phyloP scores from a whole-genome alignment of 768 basidiomycete genomes.

The Rhizopogon rudus region DNA sequence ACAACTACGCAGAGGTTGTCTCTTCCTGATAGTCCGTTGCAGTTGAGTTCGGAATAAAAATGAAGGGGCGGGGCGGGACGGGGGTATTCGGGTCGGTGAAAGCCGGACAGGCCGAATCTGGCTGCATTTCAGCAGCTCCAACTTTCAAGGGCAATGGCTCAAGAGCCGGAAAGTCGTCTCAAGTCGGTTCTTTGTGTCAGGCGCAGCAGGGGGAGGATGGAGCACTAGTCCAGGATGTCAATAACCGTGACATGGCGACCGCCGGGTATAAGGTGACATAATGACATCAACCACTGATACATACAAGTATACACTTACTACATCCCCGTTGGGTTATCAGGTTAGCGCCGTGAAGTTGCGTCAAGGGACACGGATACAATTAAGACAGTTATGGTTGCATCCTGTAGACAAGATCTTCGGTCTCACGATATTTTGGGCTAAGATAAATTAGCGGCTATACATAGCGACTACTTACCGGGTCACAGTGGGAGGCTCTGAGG shows the following conservation, averaged over 20 bases:
- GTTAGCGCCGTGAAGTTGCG: background rate
- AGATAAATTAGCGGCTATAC: background rate
- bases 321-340: too few species aligned
- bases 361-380: background rate
- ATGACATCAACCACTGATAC: too few species aligned
- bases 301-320: too few species aligned
- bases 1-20: background rate
- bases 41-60: background rate
- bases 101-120: background rate
- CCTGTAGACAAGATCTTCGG: background rate
- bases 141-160: background rate
- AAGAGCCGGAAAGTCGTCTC: background rate
- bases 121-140: background rate
- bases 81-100: background rate
- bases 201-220: background rate
- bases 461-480: background rate
- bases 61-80: too few species aligned
- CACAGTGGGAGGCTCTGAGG: too few species aligned
- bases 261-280: too few species aligned
- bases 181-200: background rate
- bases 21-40: background rate
- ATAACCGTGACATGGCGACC: too few species aligned
- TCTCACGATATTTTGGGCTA: background rate
- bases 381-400: background rate
- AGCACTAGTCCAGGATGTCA: background rate